Base-by-base conservation (phyloP, 2,329 filamentous ascomycete genomes). In the Fonsecaea nubica region DNA sequence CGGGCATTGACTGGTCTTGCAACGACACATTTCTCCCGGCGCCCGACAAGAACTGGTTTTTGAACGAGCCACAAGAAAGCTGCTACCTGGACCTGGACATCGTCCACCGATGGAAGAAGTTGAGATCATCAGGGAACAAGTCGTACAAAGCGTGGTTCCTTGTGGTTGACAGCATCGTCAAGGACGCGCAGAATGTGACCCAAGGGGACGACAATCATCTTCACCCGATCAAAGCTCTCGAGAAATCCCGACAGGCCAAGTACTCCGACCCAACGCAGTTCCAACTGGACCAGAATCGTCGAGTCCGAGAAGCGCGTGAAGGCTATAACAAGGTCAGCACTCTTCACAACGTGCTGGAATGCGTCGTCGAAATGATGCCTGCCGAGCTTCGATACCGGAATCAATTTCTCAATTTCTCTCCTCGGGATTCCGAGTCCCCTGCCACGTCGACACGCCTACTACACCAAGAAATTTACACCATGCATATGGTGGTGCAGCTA, bases 91-190 rank as follows among this genome's bases (percentile, higher is more conserved):
- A 74, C 15, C 30, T 61, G 9, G 74, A 79, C 65, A 73, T 74
- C 30, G 73, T 67, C 15, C 63, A 71, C 1, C 72, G 78, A 3
- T 78, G 76, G 75, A 78, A 78, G 65, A 58, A 61, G 0, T 72
- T 80, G 1, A 65, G 72, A 30, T 58, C 71, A 5, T 73, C 71
- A 7, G 74, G 75, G 2, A 80, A 79, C 66, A 63, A 72, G 53
- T 76, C 75, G 9, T 68, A 76, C 0, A 77, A 76, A 48, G 76
- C 79, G 2, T 80, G 79, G 79, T 80, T 77, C 61, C 74, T 80
- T 32, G 74, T 79, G 38, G 73, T 79, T 50, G 80, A 79, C 67
- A 79, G 78, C 0, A 65, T 80, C 12, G 79, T 79, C 77, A 74
- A 75, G 55, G 75, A 78, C 33, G 78, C 78, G 0, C 77, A 80